Conservation (phyloP, 148 eudicot species). For the Vaccinium darrowii region DNA sequence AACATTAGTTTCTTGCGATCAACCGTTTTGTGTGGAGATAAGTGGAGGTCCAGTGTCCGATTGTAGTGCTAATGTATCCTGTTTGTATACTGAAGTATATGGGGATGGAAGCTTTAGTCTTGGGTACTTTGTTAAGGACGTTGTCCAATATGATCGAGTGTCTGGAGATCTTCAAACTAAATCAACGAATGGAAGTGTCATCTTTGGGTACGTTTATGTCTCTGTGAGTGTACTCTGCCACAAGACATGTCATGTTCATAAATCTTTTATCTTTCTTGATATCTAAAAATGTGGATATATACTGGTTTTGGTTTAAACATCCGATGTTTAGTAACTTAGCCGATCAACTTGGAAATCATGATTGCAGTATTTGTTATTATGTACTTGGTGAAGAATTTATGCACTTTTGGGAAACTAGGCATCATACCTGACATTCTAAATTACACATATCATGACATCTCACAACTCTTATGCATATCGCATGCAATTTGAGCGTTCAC, state of each 20-base stretch:
- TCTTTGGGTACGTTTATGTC: constrained; percentile 64
- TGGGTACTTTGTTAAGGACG: constrained; percentile 83
- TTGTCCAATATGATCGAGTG: constrained; percentile 86
- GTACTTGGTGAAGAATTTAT: background rate
- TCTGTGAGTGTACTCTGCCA: background rate
- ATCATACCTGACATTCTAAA: background rate
- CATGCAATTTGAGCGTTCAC: background rate
- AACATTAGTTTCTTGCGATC: constrained; percentile 49
- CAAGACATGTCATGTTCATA: background rate
- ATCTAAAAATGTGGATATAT: background rate
- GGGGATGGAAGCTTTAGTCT: constrained; percentile 86
- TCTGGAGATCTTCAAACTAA: constrained; percentile 90
- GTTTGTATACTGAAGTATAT: constrained; percentile 69
- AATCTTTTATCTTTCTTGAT: background rate
- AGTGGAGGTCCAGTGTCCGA: constrained; percentile 53
- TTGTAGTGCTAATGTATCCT: constrained; percentile 60
- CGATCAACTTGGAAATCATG: background rate
- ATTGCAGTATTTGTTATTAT: background rate
- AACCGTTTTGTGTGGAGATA: constrained; percentile 60
- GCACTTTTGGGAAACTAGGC: background rate
- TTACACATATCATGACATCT: background rate
- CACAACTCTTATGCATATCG: background rate
- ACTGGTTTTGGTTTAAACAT: background rate
- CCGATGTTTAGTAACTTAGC: background rate
- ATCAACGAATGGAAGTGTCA: constrained; percentile 79